Evolutionary conservation across 768 basidiomycete genomes (phyloP), one percentile per base, ranked within the genome.

Genomic region (Termitomyces bulborhizus): DNA sequence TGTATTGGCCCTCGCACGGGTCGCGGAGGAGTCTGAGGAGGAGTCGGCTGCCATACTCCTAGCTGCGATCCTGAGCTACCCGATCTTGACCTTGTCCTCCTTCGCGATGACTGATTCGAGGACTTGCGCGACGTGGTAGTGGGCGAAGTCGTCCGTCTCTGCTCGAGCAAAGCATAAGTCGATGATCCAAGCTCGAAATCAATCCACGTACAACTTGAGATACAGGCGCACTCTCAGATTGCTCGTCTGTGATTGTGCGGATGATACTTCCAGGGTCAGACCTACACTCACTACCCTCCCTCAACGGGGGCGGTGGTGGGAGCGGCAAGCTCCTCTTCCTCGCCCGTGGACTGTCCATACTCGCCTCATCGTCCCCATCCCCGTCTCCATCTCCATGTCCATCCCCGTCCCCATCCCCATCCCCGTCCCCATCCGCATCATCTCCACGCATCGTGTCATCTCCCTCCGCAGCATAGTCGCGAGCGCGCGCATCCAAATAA

Each of bases 401-500:
- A 12, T 62, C 64, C 11, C 60, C 65, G 16, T 67, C 64, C n/a
- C 4, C 31, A 6, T 11, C 34, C 1, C 1, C 34, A 3, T 61
- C 64, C 11, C 60, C 65, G 16, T 67, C 64, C n/a, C 46, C 63
- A 15, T 63, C 68, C 39, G 21, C 60, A 12, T 53, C 60, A 12
- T 45, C 55, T 18, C n/a, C 32, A 18, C 15, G 37, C 3, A 31
- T 6, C 12, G 36, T 47, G 1, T 12, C 46, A 8, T 18, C 52
- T 57, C 59, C 36, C 55, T 60, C 39, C 27, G n/a, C 54, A 29
- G 60, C 65, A 61, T 70, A 73, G 18, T 73, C 72, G 24, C 68
- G 68, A 4, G 71, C 64, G 24, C 68, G 68, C 4, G 71, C 64
- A 48, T 67, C 70, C 55, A 77, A 63, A 62, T 73, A 79, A 65